Conservation (phyloP, 352 stramenopile species). For the Phytopythium chamaehyphon region DNA sequence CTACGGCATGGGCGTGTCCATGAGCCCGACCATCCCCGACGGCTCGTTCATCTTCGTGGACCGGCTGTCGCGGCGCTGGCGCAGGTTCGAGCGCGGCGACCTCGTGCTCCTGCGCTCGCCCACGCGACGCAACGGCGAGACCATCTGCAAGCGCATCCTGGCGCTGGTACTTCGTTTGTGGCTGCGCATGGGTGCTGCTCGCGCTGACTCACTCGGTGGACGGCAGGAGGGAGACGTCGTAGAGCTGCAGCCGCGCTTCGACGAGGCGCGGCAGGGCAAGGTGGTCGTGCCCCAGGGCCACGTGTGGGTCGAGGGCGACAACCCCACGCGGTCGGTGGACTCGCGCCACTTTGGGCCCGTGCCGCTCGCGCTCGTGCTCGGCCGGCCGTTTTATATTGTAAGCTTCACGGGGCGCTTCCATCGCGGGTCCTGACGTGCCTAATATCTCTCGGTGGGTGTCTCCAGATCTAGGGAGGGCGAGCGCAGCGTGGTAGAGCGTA, state of each 20-base stretch:
- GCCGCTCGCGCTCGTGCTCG: slow-evolving; percentile 82
- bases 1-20: slow-evolving; percentile 83
- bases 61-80: slow-evolving; percentile 62
- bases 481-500: no score
- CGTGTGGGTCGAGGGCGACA: slow-evolving; percentile 97
- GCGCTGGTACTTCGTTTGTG: slow-evolving; percentile 42
- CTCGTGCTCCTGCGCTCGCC: slow-evolving; percentile 82
- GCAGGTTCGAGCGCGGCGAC: slow-evolving; percentile 63
- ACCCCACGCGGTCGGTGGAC: slow-evolving; percentile 91
- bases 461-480: no score
- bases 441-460: no score
- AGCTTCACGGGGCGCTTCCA: no score
- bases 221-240: slow-evolving; percentile 76
- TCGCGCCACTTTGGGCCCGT: slow-evolving; percentile 93
- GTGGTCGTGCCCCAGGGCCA: slow-evolving; percentile 90
- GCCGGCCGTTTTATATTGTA: slow-evolving; percentile 71
- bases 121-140: slow-evolving; percentile 61
- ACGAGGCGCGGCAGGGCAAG: slow-evolving; percentile 44
- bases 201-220: not conserved
- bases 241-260: slow-evolving; percentile 69
- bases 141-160: slow-evolving; percentile 86
- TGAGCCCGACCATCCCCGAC: slow-evolving; percentile 75
- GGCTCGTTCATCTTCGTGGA: slow-evolving; percentile 85
- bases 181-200: not conserved
- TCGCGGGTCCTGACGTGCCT: no score